Conservation (phyloP, 768 basidiomycete genomes). For the Grammothele lineata region DNA sequence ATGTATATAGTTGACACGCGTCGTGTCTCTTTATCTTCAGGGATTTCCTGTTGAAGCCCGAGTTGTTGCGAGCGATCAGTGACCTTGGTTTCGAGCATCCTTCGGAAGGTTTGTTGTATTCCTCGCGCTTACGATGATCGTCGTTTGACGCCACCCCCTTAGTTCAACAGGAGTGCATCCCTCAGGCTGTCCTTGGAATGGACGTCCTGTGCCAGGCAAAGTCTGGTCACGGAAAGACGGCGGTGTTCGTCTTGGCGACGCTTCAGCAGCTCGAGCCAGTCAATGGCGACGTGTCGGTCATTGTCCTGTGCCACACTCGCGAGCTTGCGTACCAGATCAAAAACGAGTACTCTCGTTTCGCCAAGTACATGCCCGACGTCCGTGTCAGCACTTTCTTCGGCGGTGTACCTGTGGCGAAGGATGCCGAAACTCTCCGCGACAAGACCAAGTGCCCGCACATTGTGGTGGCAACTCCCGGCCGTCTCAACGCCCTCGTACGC, state of each 20-base stretch:
- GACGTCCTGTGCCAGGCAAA: conserved; percentile 99
- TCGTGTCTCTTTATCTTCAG: conserved; percentile 43
- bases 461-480: conserved; percentile 96
- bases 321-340: conserved; percentile 99
- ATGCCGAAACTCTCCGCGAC: conserved; percentile 90
- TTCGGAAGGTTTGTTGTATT: conserved; percentile 77
- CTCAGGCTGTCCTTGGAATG: conserved; percentile 98
- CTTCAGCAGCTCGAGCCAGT: conserved; percentile 98
- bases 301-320: conserved; percentile 98
- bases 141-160: conserved; percentile 3
- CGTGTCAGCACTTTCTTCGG: conserved; percentile 98
- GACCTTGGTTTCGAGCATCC: conserved; percentile 99
- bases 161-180: conserved; percentile 99
- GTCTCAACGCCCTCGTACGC: conserved; percentile 90
- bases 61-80: conserved; percentile 93
- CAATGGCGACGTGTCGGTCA: conserved; percentile 94
- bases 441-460: conserved; percentile 98
- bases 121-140: background rate
- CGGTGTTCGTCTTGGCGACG: conserved; percentile 96
- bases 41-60: conserved; percentile 97
- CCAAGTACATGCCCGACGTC: conserved; percentile 99
- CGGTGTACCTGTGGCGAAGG: conserved; percentile 91
- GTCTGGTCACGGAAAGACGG: conserved; percentile 98
- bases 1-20: conserved; percentile 10
- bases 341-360: conserved; percentile 99